Evolutionary conservation across 2,329 filamentous ascomycete species (phyloP).

Genomic region (Sporothrix curviconia): DNA sequence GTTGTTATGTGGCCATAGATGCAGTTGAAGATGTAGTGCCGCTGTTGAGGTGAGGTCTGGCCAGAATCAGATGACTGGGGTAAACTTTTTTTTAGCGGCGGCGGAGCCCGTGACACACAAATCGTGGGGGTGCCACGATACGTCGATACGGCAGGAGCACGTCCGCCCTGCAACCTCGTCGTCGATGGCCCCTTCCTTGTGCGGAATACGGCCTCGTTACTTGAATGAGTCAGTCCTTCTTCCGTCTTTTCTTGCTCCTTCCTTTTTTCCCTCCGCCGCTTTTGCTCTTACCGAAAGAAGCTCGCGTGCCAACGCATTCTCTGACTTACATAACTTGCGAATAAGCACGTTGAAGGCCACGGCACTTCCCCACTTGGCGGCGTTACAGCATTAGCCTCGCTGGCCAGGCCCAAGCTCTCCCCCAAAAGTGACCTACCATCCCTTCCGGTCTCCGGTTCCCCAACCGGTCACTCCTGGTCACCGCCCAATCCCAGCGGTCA

Average conservation of each 20-base stretch:
- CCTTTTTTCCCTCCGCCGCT: not conserved
- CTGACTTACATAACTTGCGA: not conserved
- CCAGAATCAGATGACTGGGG: not conserved
- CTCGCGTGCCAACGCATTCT: slow-evolving; percentile 1
- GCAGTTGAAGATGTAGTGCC: no score
- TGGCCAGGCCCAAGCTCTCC: not conserved
- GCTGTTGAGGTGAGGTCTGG: not conserved
- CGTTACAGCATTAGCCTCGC: not conserved
- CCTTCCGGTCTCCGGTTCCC: slow-evolving; percentile 11
- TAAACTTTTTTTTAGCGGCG: slow-evolving; percentile 8
- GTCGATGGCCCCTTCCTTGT: no score
- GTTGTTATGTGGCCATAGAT: not conserved
- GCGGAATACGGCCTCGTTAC: no score
- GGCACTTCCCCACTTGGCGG: slow-evolving; percentile 3
- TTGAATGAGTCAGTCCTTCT: no score
- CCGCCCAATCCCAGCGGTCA: slow-evolving; percentile 14
- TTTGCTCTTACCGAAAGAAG: not conserved
- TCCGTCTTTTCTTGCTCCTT: not conserved
- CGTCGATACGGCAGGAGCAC: not conserved
- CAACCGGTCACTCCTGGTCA: not conserved
- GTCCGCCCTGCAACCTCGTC: no score
- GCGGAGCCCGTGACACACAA: not conserved
- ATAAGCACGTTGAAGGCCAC: not conserved
- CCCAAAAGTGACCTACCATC: not conserved
- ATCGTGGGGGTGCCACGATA: not conserved